Conservation (phyloP, 345 rosid genomes). For the Salix exigua region DNA sequence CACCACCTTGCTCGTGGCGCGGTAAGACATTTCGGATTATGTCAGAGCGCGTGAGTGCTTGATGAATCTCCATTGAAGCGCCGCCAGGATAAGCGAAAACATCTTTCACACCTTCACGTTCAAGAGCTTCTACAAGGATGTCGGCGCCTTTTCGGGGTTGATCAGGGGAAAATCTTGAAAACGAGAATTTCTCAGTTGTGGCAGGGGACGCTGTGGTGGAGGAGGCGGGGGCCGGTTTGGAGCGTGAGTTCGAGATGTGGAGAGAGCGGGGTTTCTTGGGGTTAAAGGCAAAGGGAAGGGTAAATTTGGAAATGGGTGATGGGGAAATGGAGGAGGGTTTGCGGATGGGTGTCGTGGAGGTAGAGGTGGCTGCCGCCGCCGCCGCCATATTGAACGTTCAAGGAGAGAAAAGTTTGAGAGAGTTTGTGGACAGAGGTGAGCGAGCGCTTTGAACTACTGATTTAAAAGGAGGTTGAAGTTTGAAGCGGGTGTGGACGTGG, state of each 20-base stretch:
- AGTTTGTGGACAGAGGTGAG: background rate
- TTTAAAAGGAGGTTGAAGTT: background rate
- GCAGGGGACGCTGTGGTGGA: slow-evolving; percentile 13
- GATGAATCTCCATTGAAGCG: slow-evolving; percentile 98
- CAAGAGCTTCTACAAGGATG: slow-evolving; percentile 88
- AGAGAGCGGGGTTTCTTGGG: slow-evolving; percentile 23
- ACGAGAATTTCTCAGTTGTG: slow-evolving; percentile 4
- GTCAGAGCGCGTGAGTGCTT: slow-evolving; percentile 85
- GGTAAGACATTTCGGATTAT: slow-evolving; percentile 80
- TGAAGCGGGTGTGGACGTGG: background rate
- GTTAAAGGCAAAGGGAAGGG: slow-evolving; percentile 26
- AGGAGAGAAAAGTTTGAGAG: background rate
- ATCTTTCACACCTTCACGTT: slow-evolving; percentile 69
- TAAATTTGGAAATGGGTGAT: slow-evolving; percentile 16
- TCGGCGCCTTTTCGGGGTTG: slow-evolving; percentile 94
- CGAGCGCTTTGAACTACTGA: background rate
- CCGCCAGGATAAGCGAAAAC: slow-evolving; percentile 97
- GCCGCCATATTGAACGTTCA: slow-evolving; percentile 15
- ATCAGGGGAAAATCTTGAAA: slow-evolving; percentile 50
- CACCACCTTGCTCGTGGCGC: slow-evolving; percentile 94
- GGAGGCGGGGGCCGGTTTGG: slow-evolving; percentile 25
- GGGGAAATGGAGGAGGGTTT: slow-evolving; percentile 19
- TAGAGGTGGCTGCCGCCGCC: slow-evolving; percentile 18
- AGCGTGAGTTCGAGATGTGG: slow-evolving; percentile 29
- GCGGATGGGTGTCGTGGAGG: slow-evolving; percentile 1